A percentile compares a stretch with the other conserved stretches of the same genome.
These are phyloP conservation scores for Mycena vitilis DNA, from an alignment of 768 basidiomycete species.

Conservation along the genomic window DNA sequence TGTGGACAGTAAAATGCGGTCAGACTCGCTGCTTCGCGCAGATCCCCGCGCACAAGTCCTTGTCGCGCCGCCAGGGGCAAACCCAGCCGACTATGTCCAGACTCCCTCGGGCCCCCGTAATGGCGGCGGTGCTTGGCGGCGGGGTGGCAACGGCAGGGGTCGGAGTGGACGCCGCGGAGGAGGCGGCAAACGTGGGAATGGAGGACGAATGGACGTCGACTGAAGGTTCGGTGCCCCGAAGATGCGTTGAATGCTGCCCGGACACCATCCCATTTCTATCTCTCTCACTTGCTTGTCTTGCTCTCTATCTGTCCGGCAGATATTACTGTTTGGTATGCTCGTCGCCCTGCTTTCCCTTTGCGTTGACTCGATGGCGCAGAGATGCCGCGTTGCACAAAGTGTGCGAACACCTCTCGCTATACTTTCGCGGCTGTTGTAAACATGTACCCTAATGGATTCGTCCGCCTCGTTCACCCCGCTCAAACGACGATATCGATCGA, in stretches of 20 bases:
- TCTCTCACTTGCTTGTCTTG: constrained; percentile 32
- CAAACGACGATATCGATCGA: constrained; percentile 25
- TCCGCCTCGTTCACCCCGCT: constrained; percentile 21
- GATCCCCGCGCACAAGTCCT: constrained; percentile 78
- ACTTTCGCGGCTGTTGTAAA: constrained; percentile 28
- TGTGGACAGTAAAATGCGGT: constrained; percentile 82
- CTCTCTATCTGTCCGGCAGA: constrained; percentile 29
- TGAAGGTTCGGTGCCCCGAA: constrained; percentile 41
- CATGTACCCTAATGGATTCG: constrained; percentile 35
- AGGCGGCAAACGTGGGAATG: constrained; percentile 49
- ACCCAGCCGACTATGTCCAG: constrained; percentile 64
- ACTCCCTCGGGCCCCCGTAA: constrained; percentile 45
- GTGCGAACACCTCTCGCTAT: constrained; percentile 17
- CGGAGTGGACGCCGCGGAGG: constrained; percentile 52
- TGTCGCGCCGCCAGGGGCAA: constrained; percentile 73
- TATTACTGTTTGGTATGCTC: constrained; percentile 28
- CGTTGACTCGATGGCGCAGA: constrained; percentile 33
- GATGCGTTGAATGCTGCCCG: constrained; percentile 26
- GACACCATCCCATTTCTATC: constrained; percentile 26
- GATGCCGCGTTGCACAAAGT: constrained; percentile 23
- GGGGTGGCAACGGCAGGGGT: constrained; percentile 47
- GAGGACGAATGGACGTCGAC: constrained; percentile 66
- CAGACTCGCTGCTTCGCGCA: constrained; percentile 74
- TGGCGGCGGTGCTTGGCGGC: constrained; percentile 42
- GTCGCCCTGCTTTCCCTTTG: constrained; percentile 34